Evolutionary conservation across 352 stramenopile genomes (phyloP).

Genomic region (Peronospora farinosa): DNA sequence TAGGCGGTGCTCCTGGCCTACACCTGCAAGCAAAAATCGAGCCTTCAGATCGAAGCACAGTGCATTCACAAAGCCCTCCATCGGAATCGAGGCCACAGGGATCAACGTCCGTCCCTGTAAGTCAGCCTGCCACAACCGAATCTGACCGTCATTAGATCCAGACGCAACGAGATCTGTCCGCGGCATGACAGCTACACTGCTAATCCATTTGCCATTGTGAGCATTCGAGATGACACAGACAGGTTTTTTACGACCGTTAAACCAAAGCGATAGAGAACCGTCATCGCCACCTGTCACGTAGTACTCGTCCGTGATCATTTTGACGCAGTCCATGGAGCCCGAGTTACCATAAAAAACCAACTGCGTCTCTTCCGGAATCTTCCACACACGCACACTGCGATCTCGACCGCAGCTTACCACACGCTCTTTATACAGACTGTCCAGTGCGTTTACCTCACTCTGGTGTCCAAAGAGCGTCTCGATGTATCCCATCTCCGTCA

Average conservation of each 20-base stretch:
- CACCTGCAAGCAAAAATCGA: slow-evolving; percentile 84
- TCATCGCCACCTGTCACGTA: slow-evolving; percentile 90
- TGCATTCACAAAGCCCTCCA: slow-evolving; percentile 68
- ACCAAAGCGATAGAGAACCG: slow-evolving; percentile 88
- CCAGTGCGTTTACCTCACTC: slow-evolving; percentile 85
- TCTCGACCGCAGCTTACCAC: slow-evolving; percentile 88
- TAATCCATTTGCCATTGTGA: slow-evolving; percentile 91
- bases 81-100: slow-evolving; percentile 62
- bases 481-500: slow-evolving; percentile 93
- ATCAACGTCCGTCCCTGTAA: slow-evolving; percentile 57
- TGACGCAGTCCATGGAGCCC: slow-evolving; percentile 88
- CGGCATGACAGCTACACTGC: slow-evolving; percentile 81
- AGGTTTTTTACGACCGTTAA: slow-evolving; percentile 91
- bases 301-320: slow-evolving; percentile 89
- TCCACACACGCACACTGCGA: slow-evolving; percentile 91
- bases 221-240: slow-evolving; percentile 72
- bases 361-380: slow-evolving; percentile 92
- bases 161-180: slow-evolving; percentile 88
- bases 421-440: slow-evolving; percentile 87
- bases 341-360: slow-evolving; percentile 90
- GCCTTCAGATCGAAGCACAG: slow-evolving; percentile 73
- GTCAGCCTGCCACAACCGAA: slow-evolving; percentile 89
- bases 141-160: slow-evolving; percentile 86
- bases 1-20: slow-evolving; percentile 90
- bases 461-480: slow-evolving; percentile 93